Evolutionary conservation across 768 basidiomycete genomes (phyloP).

Genomic region (Clitopilus passeckerianus): DNA sequence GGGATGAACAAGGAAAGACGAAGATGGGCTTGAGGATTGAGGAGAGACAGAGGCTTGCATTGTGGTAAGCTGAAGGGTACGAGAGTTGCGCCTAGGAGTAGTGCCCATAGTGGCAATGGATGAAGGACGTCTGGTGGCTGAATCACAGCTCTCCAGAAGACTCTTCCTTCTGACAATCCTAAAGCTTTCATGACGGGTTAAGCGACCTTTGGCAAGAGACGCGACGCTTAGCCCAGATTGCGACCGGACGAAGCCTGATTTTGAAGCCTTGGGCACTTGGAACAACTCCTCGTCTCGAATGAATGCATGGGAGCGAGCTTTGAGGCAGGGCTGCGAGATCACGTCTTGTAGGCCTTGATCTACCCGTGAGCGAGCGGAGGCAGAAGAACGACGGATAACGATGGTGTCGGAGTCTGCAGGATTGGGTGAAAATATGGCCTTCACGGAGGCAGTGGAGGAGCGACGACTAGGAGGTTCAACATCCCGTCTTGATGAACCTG

Average conservation of each 20-base stretch:
- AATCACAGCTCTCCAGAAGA: conserved; percentile 22
- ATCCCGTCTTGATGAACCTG: conserved; percentile 18
- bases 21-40: conserved; percentile 17
- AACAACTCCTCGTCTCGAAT: conserved; percentile 62
- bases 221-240: conserved; percentile 58
- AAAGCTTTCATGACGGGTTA: conserved; percentile 68
- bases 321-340: conserved; percentile 66
- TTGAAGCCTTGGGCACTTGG: conserved; percentile 40
- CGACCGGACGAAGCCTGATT: conserved; percentile 44
- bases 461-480: conserved; percentile 42
- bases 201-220: conserved; percentile 55
- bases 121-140: not conserved
- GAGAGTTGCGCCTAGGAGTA: conserved; percentile 16
- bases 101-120: not conserved
- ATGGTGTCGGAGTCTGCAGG: conserved; percentile 52
- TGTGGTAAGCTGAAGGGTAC: conserved; percentile 29
- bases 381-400: conserved; percentile 63
- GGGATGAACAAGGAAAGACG: conserved; percentile 10
- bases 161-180: conserved; percentile 59
- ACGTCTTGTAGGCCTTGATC: conserved; percentile 81
- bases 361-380: conserved; percentile 60
- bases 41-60: conserved; percentile 4
- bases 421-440: conserved; percentile 50
- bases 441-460: conserved; percentile 61
- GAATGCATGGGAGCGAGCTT: conserved; percentile 62